Base-by-base conservation (phyloP, 2,329 filamentous ascomycete genomes). In the Cadophora gregata region DNA sequence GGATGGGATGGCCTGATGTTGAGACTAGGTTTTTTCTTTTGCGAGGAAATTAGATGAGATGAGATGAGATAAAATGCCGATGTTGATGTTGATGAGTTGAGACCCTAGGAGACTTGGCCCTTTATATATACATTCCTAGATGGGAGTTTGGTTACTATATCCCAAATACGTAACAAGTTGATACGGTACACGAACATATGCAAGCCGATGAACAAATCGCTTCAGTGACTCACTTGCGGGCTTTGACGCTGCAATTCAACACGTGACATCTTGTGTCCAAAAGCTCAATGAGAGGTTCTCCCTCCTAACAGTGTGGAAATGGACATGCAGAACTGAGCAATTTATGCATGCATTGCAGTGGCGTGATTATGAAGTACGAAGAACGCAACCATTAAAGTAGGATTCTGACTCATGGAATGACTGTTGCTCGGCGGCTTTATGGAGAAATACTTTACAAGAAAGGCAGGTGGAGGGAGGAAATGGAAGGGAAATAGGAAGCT, bases 31-130 rank as follows among this genome's bases (percentile, higher is more conserved):
- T n/a, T n/a, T n/a, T n/a, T n/a, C n/a, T n/a, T n/a, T n/a, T n/a
- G n/a, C n/a, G n/a, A n/a, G n/a, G n/a, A n/a, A 36, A 25, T 45
- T 24, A 19, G 48, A 38, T 62, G 59, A 42, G 59, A 62, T 53
- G 59, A 36, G 59, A 61, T 48, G 16, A 12, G 42, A 25, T 21
- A 36, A 36, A 14, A 36, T 36, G 33, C 14, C 14, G 9, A 8
- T 21, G 45, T 10, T 12, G 33, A 36, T 36, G 33, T 36, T 36
- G 9, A 8, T 21, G 45, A 25, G 14, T 12, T 24, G 21, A 8
- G 38, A 53, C 12, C 25, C 31, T 31, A 58, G 33, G 51, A 33
- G 38, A 16, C 55, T 42, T 42, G 50, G 50, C 50, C 31, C 5
- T 31, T 31, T 53, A 53, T 53, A n/a, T 53, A 7, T 27, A 42